Conservation (phyloP, 1,139 yeast species). For the Scheffersomyces cryptocercus region DNA sequence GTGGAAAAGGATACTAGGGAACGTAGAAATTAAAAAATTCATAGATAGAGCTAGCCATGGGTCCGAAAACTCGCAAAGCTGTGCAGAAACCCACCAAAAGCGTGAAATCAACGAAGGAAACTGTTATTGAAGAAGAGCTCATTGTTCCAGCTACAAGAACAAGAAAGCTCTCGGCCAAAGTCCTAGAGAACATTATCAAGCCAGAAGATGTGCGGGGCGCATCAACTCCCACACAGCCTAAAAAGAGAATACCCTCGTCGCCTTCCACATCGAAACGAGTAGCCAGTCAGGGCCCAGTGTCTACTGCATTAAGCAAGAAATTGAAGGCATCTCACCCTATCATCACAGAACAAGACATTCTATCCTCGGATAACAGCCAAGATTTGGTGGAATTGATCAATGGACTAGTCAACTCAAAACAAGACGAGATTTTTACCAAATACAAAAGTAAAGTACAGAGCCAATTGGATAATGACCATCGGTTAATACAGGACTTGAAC, state of each 20-base stretch:
- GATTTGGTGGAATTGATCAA: slow-evolving; percentile 34
- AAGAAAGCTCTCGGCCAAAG: neutral
- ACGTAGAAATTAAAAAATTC: too few relatives aligned
- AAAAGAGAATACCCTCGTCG: slow-evolving; percentile 2
- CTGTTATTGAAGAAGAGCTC: neutral
- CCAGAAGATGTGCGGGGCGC: neutral
- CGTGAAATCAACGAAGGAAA: too few relatives aligned
- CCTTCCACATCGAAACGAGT: slow-evolving; percentile 2
- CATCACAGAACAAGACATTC: slow-evolving; percentile 36
- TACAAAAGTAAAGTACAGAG: slow-evolving; percentile 29
- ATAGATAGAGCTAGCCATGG: slow-evolving; percentile 1
- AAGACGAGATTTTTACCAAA: slow-evolving; percentile 33
- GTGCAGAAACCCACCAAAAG: neutral
- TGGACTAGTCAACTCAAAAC: slow-evolving; percentile 33
- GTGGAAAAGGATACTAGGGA: too few relatives aligned
- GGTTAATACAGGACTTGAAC: slow-evolving; percentile 26
- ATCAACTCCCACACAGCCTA: slow-evolving; percentile 5
- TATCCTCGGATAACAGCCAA: slow-evolving; percentile 25
- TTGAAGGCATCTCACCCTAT: slow-evolving; percentile 8
- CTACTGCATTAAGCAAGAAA: slow-evolving; percentile 1
- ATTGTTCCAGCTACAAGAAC: neutral
- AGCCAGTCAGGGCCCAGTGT: neutral
- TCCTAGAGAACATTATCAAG: neutral
- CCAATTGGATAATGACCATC: slow-evolving; percentile 31
- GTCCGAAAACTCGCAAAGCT: slow-evolving; percentile 8